Evolutionary conservation across 768 basidiomycete genomes (phyloP), one percentile per base, ranked within the genome.

Genomic region (Sarcodon aspratus): DNA sequence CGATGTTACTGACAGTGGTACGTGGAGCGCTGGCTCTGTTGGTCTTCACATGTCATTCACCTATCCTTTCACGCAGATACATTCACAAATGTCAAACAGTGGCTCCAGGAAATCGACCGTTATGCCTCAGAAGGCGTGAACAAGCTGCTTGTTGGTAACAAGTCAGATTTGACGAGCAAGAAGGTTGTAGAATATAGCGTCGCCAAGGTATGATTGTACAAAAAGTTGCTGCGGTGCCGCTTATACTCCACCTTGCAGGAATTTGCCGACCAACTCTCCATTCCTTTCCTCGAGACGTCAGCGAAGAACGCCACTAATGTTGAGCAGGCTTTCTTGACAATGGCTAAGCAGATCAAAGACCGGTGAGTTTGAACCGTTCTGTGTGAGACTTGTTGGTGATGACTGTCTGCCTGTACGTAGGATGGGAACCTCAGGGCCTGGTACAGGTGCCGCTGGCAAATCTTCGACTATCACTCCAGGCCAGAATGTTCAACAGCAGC

Each of bases 121-220:
- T 94, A 98, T 69, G 96, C 96, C 45, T 95, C 95, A 1, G 92
- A 98, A 60, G 94, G 93, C 45, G 96, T 99, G 52, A 97, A 98
- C 79, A 98, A 98, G 74, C 73, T 99, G 45, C 80, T 99, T 43
- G 90, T 99, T 50, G 96, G 96, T 46, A 99, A 99, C 76, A 99
- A 99, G 73, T 97, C 93, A 51, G 96, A 99, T 69, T 78, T 95
- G 70, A 92, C 91, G 44, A 86, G 85, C 74, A 94, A 95, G 80
- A 94, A 95, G 69, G 90, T 90, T 54, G 90, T 93, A 43, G 88
- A 90, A 64, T 90, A 92, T 63, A 80, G 79, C 48, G 80, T 82
- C 38, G 89, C 89, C 35, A 91, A 92, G 82, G 88, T 84, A 45
- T 47, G 63, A 6, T 49, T 33, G 1, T 31, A 11, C 21, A 6